Percentiles rank a stretch among this genome's conserved stretches.
These are phyloP conservation scores for Torulaspora microellipsoides DNA, from an alignment of 805 yeast species.

Conservation along the genomic window DNA sequence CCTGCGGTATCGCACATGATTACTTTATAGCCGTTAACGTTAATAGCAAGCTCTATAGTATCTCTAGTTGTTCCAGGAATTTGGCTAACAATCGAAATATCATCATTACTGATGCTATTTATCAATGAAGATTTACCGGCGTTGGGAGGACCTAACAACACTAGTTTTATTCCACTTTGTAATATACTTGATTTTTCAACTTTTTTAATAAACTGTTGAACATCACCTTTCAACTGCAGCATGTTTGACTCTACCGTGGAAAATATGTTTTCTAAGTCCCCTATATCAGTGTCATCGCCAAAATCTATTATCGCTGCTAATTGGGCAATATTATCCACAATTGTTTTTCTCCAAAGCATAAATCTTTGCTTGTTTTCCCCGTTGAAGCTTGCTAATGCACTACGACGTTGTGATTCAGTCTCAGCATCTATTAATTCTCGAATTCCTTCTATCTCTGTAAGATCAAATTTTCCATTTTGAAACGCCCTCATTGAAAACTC, in stretches of 20 bases:
- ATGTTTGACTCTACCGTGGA: constrained; percentile 45
- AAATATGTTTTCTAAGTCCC: constrained; percentile 54
- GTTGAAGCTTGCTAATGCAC: constrained; percentile 67
- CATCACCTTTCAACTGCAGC: constrained; percentile 39
- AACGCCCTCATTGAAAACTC: constrained; percentile 89
- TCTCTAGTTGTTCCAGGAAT: constrained; percentile 95
- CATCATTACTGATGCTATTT: constrained; percentile 69
- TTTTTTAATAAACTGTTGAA: constrained; percentile 40
- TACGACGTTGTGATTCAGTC: constrained; percentile 78
- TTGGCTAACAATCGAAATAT: constrained; percentile 85
- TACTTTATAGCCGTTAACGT: constrained; percentile 79
- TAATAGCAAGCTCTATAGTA: constrained; percentile 72
- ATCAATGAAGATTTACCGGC: constrained; percentile 91
- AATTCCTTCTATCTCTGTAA: constrained; percentile 88
- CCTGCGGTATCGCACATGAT: constrained; percentile 94
- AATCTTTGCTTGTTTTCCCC: constrained; percentile 61
- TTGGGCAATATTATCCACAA: constrained; percentile 65
- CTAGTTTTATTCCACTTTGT: constrained; percentile 65
- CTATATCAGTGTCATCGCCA: constrained; percentile 87
- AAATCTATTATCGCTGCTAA: constrained; percentile 89
- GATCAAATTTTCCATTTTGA: constrained; percentile 73
- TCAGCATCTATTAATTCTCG: constrained; percentile 88
- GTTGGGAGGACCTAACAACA: constrained; percentile 86
- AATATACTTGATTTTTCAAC: constrained; percentile 59
- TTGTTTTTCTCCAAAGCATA: constrained; percentile 57